Evolutionary conservation across 2,329 filamentous ascomycete genomes (phyloP), one percentile per base, ranked within the genome.

Genomic region (Claviceps sp.): DNA sequence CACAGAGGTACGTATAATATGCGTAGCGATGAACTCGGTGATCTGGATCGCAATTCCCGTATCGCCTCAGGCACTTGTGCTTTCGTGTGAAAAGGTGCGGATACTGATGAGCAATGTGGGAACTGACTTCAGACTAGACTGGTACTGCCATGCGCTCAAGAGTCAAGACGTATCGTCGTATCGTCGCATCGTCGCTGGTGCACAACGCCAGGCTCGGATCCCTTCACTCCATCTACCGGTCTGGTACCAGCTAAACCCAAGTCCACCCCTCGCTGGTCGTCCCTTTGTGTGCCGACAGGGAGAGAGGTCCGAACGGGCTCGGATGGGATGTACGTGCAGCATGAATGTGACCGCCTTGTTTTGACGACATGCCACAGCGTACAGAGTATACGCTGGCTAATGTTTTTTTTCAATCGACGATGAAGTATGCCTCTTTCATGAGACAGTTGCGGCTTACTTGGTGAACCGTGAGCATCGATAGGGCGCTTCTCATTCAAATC

Each of bases 211-310:
- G 39, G 39, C 17, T 5, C 8, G 13, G 13, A 22, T 7, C 5
- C 17, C 13, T 13, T 26, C n/a, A 13, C 17, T 34, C 22, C 17
- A 16, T 50, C 50, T 52, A 49, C 56, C 55, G 56, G 54, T 54
- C 51, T 42, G 51, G 54, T 56, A 58, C 56, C 54, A 55, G 53
- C 54, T 52, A 30, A 30, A 44, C 52, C 52, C 52, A 54, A 34
- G 52, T 45, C 39, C 30, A 26, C 42, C 48, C 52, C 52, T 40
- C 48, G 45, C 22, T 10, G 48, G 40, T 48, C 44, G 41, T 42
- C 26, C 48, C 22, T 40, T 34, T 10, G 17, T 34, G 13, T 42
- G 47, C 34, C 38, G 38, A 2, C 14, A 16, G n/a, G 16, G 24
- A 38, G 42, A 26, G 45, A 24, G 30, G 43, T 6, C 30, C 24